These are phyloP conservation scores for Biscutella laevigata DNA, from an alignment of 441 rosid species.

Conservation along the genomic window DNA sequence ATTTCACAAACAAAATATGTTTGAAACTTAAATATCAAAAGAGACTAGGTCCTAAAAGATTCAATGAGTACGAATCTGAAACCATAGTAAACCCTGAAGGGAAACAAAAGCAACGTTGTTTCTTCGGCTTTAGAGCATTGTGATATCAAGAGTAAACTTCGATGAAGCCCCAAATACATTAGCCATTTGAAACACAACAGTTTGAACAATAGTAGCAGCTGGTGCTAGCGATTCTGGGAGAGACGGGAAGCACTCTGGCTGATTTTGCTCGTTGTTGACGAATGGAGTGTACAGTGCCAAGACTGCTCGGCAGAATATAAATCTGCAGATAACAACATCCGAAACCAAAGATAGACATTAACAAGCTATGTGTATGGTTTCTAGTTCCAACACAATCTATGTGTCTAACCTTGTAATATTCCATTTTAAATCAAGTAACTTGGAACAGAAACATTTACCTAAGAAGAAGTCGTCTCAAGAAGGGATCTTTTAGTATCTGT, in stretches of 20 bases:
- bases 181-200: constrained; percentile 54
- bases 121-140: constrained; percentile 14
- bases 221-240: constrained; percentile 56
- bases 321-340: constrained; percentile 39
- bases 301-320: constrained; percentile 69
- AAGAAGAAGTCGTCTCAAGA: constrained; percentile 72
- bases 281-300: constrained; percentile 47
- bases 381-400: constrained; percentile 3
- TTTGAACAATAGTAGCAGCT: constrained; percentile 35
- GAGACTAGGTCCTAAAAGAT: neutral
- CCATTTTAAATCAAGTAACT: neutral
- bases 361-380: neutral
- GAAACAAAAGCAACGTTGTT: constrained; percentile 10
- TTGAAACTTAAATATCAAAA: constrained; percentile 14
- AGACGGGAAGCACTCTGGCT: constrained; percentile 61
- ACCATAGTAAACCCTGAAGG: neutral
- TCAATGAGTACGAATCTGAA: constrained; percentile 9
- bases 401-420: neutral
- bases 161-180: constrained; percentile 44
- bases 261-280: constrained; percentile 50
- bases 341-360: neutral
- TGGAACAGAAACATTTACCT: constrained; percentile 40
- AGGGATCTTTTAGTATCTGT: constrained; percentile 78
- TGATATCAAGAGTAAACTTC: constrained; percentile 41
- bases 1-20: constrained; percentile 2